Percentiles rank a stretch among this genome's conserved stretches.
Conservation (phyloP, 495 filamentous ascomycete species). For the Parathielavia appendiculata region DNA sequence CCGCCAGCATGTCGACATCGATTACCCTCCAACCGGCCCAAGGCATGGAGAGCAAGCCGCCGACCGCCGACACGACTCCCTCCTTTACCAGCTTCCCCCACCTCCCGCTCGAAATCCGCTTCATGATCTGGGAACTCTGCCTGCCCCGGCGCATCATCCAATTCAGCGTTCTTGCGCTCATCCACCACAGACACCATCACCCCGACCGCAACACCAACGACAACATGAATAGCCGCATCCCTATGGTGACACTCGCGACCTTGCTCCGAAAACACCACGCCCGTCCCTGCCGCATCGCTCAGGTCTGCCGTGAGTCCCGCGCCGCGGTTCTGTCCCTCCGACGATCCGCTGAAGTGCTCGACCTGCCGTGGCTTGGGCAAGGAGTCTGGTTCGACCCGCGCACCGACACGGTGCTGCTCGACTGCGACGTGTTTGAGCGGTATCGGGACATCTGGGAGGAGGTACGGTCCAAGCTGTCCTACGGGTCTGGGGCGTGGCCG, state of each 20-base stretch:
- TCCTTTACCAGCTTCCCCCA: background rate
- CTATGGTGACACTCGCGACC: no score
- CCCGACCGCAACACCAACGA: background rate
- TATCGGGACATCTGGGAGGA: background rate
- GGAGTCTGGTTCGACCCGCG: background rate
- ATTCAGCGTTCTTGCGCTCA: background rate
- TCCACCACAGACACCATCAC: background rate
- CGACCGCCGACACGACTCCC: background rate
- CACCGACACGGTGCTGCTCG: slow-evolving; percentile 1
- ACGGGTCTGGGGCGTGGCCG: background rate
- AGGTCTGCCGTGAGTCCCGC: slow-evolving; percentile 3
- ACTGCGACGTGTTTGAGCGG: background rate
- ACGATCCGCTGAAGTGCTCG: background rate
- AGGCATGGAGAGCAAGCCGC: background rate
- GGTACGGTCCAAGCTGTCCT: background rate
- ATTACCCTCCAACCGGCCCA: no score
- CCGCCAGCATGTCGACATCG: no score
- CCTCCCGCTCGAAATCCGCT: slow-evolving; percentile 4
- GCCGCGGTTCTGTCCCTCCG: background rate
- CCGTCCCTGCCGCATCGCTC: background rate
- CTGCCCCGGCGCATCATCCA: slow-evolving; percentile 3
- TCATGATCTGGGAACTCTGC: slow-evolving; percentile 7
- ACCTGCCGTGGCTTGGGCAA: background rate
- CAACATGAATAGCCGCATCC: background rate
- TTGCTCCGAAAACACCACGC: background rate